phyloP scores from a whole-genome alignment of 2,329 filamentous ascomycete species.

The Fusarium praegraminearum region DNA sequence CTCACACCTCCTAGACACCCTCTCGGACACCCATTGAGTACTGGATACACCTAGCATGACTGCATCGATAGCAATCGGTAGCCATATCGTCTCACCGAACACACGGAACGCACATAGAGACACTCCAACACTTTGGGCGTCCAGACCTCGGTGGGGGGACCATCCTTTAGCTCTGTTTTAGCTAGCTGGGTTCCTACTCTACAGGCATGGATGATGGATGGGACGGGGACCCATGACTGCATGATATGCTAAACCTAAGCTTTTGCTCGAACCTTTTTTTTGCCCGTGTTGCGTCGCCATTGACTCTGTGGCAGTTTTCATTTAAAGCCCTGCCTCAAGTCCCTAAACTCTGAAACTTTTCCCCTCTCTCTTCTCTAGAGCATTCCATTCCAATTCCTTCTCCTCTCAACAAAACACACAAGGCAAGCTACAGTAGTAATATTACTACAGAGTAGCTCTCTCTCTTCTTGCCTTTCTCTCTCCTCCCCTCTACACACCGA shows the following conservation, averaged over 20 bases:
- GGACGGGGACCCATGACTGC: neutral
- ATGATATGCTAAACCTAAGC: neutral
- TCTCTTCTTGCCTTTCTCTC: neutral
- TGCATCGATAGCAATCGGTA: constrained; percentile 32
- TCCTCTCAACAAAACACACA: neutral
- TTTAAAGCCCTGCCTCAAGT: constrained; percentile 38
- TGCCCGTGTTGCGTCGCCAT: neutral
- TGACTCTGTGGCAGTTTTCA: constrained; percentile 7
- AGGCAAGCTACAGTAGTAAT: constrained; percentile 15
- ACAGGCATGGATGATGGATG: neutral
- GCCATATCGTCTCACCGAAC: constrained; percentile 44
- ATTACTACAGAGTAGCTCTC: constrained; percentile 20
- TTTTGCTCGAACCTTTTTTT: neutral
- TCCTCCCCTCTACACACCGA: neutral
- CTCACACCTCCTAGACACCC: neutral
- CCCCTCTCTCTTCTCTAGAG: constrained; percentile 23
- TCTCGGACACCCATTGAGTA: too few relatives aligned
- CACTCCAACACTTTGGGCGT: neutral
- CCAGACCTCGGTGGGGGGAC: constrained; percentile 23
- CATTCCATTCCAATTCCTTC: constrained; percentile 25
- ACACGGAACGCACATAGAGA: neutral
- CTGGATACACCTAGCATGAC: neutral
- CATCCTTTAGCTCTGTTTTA: constrained; percentile 2
- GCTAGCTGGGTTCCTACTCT: neutral
- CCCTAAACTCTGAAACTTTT: constrained; percentile 3